Evolutionary conservation across 805 yeast species (phyloP), one percentile per base, ranked within the genome.

Genomic region (Yarrowia sp.): DNA sequence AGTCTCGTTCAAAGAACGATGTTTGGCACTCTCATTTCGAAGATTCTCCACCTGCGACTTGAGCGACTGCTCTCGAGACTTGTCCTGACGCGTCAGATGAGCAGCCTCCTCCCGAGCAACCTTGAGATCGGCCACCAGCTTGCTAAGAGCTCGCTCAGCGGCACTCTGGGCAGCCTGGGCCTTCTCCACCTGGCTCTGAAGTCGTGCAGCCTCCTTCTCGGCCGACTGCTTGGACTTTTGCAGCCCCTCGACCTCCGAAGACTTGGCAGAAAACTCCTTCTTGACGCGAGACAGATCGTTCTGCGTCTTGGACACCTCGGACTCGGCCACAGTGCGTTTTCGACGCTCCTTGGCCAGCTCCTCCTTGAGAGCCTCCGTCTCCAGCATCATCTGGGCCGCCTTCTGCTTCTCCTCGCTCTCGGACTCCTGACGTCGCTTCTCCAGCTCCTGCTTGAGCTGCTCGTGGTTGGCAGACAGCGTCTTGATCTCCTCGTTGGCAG

Each of bases 361-460:
- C 17, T 17, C 30, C 48, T 65, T 62, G 24, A 70, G 66, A 0
- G 66, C 68, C 33, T 56, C 65, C 12, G 32, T 41, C 51, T 41
- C 63, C 22, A 68, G 63, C 64, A 66, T 62, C 21, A 66, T 63
- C 35, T 70, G 68, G 48, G 69, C 61, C 9, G 64, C 56, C 32
- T 66, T 51, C 41, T 70, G 67, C 40, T 52, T 63, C 43, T 69
- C 66, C 33, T 67, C 69, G 12, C 69, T 62, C 32, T 22, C 63
- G 12, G 63, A 58, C 44, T 58, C 51, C 32, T 58, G 63, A 0
- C 51, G 28, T 7, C 63, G 38, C 3, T 38, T 33, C 32, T 41
- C 63, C 21, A 58, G 51, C 51, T 58, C 83, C 41, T 78, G 80
- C 67, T 83, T 82, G 24, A 85, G 71, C 19, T 52, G 48, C 9